Percentiles rank a stretch among this genome's conserved stretches.
These are phyloP conservation scores for Pythium insidiosum DNA, from an alignment of 352 stramenopile species.

Conservation along the genomic window DNA sequence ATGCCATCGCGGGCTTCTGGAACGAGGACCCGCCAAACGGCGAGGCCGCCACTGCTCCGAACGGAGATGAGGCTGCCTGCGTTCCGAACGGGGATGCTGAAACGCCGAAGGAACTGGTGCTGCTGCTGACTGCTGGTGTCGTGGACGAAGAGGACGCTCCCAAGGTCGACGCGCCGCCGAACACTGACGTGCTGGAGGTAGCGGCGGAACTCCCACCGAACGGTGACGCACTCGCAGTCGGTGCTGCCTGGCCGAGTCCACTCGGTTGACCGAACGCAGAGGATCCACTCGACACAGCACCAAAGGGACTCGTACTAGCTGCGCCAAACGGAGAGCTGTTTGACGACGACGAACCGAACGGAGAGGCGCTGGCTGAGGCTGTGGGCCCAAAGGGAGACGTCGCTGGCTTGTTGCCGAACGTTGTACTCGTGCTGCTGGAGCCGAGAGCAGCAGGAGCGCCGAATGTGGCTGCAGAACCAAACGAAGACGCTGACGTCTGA, in stretches of 20 bases:
- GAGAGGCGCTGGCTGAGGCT: not conserved
- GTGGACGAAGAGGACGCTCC: not conserved
- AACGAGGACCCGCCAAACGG: not conserved
- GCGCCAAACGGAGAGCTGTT: not conserved
- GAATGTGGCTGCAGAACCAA: no score
- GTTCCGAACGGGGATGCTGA: not conserved
- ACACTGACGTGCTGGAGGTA: slow-evolving; percentile 3
- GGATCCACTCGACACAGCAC: not conserved
- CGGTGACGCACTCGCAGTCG: slow-evolving; percentile 1
- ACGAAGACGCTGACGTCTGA: no score
- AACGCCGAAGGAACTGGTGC: not conserved
- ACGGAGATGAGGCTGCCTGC: slow-evolving; percentile 4
- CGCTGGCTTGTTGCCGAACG: not conserved
- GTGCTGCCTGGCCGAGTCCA: slow-evolving; percentile 4
- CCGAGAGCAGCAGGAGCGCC: not conserved
- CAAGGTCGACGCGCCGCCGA: not conserved
- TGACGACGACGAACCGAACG: slow-evolving; percentile 1
- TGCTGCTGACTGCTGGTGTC: not conserved
- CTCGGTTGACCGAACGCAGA: slow-evolving; percentile 5
- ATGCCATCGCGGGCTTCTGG: no score
- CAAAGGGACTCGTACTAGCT: not conserved
- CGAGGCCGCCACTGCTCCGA: not conserved
- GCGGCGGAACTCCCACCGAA: slow-evolving; percentile 1
- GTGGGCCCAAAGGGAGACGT: not conserved
- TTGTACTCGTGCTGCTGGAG: not conserved